Conservation (phyloP, 345 rosid species). For the Psidium friedrichsthalianum region DNA sequence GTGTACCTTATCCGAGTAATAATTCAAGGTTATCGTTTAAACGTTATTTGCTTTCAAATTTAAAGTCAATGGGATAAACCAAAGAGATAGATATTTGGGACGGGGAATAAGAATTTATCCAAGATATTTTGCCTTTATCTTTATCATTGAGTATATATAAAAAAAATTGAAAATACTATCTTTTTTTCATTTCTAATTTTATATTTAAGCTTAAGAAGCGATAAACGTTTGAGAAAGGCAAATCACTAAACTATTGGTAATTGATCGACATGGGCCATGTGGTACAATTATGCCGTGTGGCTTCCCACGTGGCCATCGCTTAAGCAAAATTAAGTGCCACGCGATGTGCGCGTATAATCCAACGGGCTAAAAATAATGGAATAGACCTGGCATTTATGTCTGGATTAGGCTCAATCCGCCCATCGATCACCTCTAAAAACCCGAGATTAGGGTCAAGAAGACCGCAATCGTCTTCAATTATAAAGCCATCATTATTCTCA, state of each 20-base stretch:
- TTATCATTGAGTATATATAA: background rate
- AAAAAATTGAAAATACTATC: background rate
- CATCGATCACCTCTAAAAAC: background rate
- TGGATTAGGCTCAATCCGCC: fast-evolving
- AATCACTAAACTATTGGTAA: background rate
- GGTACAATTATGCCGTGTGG: background rate
- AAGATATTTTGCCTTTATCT: background rate
- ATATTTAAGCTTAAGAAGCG: background rate
- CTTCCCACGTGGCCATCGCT: background rate
- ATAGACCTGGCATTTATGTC: background rate
- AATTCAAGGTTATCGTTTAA: background rate
- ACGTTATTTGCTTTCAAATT: background rate
- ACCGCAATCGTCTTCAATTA: background rate
- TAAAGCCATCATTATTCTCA: background rate
- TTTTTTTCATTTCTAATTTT: background rate
- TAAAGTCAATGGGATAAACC: background rate
- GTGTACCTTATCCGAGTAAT: background rate
- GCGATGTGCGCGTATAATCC: background rate
- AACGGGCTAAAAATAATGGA: background rate
- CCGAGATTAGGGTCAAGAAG: too few species aligned
- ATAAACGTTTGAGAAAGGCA: background rate
- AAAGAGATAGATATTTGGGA: background rate
- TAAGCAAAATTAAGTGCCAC: background rate
- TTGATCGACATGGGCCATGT: background rate
- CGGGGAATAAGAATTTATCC: background rate